Evolutionary conservation across 1,139 yeast species (phyloP).

Genomic region (Kurtzmaniella natalensis): DNA sequence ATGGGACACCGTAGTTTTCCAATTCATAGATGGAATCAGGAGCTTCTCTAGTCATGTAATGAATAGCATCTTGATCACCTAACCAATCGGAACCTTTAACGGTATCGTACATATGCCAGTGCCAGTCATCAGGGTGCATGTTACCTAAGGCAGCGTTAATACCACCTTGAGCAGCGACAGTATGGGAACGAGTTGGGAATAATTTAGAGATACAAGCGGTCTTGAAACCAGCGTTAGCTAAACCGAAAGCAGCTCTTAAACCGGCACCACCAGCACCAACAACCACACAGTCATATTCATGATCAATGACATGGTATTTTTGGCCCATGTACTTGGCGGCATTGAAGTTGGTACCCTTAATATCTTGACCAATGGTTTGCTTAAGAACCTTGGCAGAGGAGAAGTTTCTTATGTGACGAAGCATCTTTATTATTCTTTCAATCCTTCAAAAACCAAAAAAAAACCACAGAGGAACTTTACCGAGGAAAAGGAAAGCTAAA

Average conservation of each 20-base stretch:
- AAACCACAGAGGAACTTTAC: slow-evolving; percentile 1
- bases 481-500: neutral
- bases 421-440: slow-evolving; percentile 4
- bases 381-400: slow-evolving; percentile 25
- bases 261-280: slow-evolving; percentile 99
- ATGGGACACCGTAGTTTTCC: slow-evolving; percentile 98
- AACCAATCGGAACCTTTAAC: slow-evolving; percentile 99
- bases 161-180: slow-evolving; percentile 99
- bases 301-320: slow-evolving; percentile 90
- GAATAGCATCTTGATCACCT: slow-evolving; percentile 99
- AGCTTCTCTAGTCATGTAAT: slow-evolving; percentile 98
- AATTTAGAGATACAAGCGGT: slow-evolving; percentile 97
- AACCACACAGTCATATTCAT: slow-evolving; percentile 96
- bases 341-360: slow-evolving; percentile 48
- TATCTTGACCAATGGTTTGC: slow-evolving; percentile 40
- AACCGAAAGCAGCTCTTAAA: slow-evolving; percentile 95
- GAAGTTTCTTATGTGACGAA: slow-evolving; percentile 15
- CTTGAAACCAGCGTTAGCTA: slow-evolving; percentile 95
- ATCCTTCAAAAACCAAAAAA: neutral
- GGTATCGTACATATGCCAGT: slow-evolving; percentile 99
- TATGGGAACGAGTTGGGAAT: slow-evolving; percentile 97
- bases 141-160: slow-evolving; percentile 97
- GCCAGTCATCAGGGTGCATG: slow-evolving; percentile 99
- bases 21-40: slow-evolving; percentile 93
- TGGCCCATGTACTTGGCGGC: slow-evolving; percentile 56